phyloP scores from a whole-genome alignment of 768 basidiomycete genomes.

The Infundibulicybe gibba region DNA sequence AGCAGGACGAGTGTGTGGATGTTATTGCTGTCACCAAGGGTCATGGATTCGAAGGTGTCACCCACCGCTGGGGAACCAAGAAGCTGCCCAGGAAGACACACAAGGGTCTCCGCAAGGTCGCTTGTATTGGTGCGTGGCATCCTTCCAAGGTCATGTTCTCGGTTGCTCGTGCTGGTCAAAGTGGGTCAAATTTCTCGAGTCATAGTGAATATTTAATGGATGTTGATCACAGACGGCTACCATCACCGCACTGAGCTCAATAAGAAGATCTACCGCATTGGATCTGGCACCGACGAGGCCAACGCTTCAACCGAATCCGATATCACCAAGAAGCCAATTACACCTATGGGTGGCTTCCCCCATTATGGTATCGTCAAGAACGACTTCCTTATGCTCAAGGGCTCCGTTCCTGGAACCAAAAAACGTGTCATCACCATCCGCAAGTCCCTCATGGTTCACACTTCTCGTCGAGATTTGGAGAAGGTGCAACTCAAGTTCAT shows the following conservation, averaged over 20 bases:
- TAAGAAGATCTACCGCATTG: slow-evolving; percentile 99
- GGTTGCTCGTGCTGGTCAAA: slow-evolving; percentile 99
- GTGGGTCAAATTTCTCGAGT: slow-evolving; percentile 44
- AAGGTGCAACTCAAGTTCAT: slow-evolving; percentile 98
- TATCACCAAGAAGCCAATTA: slow-evolving; percentile 90
- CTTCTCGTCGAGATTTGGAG: slow-evolving; percentile 93
- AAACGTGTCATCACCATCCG: slow-evolving; percentile 98
- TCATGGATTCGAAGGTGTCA: slow-evolving; percentile 99
- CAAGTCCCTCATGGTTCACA: slow-evolving; percentile 96
- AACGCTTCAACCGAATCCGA: slow-evolving; percentile 96
- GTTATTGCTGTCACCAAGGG: slow-evolving; percentile 98
- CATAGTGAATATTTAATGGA: not conserved
- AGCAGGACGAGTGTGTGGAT: slow-evolving; percentile 96
- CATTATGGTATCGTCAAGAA: slow-evolving; percentile 99
- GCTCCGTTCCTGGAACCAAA: slow-evolving; percentile 92
- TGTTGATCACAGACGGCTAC: slow-evolving; percentile 67
- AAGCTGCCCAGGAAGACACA: slow-evolving; percentile 98
- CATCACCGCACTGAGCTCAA: slow-evolving; percentile 97
- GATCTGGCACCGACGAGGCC: slow-evolving; percentile 66
- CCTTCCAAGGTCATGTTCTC: slow-evolving; percentile 99
- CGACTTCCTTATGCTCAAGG: slow-evolving; percentile 97
- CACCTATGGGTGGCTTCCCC: slow-evolving; percentile 98
- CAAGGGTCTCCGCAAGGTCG: slow-evolving; percentile 99
- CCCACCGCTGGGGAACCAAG: slow-evolving; percentile 99
- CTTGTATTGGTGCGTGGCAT: slow-evolving; percentile 98